These are phyloP conservation scores for Thelonectria blattea DNA, from an alignment of 2,329 filamentous ascomycete genomes.

Conservation along the genomic window DNA sequence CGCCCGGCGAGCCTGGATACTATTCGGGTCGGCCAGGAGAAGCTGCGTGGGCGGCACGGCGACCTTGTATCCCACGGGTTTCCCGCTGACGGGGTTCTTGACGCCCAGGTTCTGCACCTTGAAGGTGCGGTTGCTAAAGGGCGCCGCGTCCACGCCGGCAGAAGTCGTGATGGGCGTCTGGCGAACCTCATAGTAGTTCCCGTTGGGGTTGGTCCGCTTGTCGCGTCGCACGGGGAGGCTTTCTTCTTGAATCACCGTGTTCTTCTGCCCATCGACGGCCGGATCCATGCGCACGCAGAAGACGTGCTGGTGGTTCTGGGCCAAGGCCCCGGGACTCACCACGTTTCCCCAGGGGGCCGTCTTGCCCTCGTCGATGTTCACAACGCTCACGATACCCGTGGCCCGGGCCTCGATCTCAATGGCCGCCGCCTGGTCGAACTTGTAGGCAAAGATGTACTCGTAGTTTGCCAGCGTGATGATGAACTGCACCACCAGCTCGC, in stretches of 20 bases:
- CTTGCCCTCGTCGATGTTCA: conserved; percentile 61
- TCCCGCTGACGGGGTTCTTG: conserved; percentile 51
- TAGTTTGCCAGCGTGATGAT: conserved; percentile 70
- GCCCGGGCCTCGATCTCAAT: conserved; percentile 42
- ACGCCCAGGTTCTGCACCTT: conserved; percentile 55
- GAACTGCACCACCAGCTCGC: conserved; percentile 64
- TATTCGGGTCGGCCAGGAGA: conserved; percentile 48
- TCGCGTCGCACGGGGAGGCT: conserved; percentile 52
- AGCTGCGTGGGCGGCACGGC: conserved; percentile 47
- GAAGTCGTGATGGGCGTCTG: conserved; percentile 53
- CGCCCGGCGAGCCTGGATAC: conserved; percentile 48
- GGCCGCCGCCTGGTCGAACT: conserved; percentile 59
- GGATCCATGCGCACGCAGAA: conserved; percentile 69
- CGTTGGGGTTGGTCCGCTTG: conserved; percentile 54
- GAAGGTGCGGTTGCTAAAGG: conserved; percentile 55
- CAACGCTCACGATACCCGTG: conserved; percentile 51
- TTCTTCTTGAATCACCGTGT: conserved; percentile 57
- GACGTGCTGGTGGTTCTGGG: conserved; percentile 71
- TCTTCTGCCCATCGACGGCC: conserved; percentile 63
- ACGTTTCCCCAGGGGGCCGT: conserved; percentile 63
- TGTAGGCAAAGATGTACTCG: conserved; percentile 55
- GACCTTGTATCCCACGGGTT: conserved; percentile 56
- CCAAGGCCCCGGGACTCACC: conserved; percentile 64
- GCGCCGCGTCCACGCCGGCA: conserved; percentile 56
- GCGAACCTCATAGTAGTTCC: conserved; percentile 50